phyloP scores from a whole-genome alignment of 768 basidiomycete genomes.

The Calvatia gigantea region DNA sequence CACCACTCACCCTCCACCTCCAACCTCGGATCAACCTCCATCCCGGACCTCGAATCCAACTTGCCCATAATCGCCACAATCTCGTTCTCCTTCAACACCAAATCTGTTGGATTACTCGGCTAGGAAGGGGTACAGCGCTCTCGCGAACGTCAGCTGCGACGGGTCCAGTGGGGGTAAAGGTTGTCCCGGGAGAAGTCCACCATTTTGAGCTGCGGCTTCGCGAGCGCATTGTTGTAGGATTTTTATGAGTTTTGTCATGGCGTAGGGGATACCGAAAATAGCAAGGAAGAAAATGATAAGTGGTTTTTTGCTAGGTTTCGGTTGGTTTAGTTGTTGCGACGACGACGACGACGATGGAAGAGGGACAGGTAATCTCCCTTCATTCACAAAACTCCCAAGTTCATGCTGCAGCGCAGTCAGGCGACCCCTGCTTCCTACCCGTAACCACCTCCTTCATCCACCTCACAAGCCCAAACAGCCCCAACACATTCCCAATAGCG shows the following conservation, averaged over 20 bases:
- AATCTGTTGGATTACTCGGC: slow-evolving; percentile 68
- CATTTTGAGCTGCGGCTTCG: slow-evolving; percentile 29
- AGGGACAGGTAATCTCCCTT: slow-evolving; percentile 44
- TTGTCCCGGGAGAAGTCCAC: slow-evolving; percentile 29
- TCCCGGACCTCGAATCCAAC: slow-evolving; percentile 61
- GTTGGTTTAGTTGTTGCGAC: no score
- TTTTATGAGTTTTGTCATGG: slow-evolving; percentile 87
- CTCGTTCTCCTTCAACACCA: slow-evolving; percentile 78
- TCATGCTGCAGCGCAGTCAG: slow-evolving; percentile 50
- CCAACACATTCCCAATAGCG: slow-evolving; percentile 90
- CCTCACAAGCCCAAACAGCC: slow-evolving; percentile 83
- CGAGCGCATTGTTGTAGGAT: slow-evolving; percentile 64
- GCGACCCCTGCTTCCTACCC: slow-evolving; percentile 28
- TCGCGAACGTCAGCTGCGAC: slow-evolving; percentile 72
- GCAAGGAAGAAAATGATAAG: slow-evolving; percentile 92
- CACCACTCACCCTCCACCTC: slow-evolving; percentile 81
- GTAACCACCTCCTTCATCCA: slow-evolving; percentile 75
- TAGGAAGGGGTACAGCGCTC: slow-evolving; percentile 77
- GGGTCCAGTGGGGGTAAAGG: slow-evolving; percentile 68
- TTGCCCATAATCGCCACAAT: slow-evolving; percentile 88
- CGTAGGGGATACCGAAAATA: slow-evolving; percentile 88
- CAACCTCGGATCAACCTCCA: slow-evolving; percentile 58
- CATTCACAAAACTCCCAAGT: slow-evolving; percentile 75
- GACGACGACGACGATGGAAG: slow-evolving; percentile 8
- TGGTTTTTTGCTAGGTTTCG: slow-evolving; percentile 83